Base-by-base conservation (phyloP, 106 monocot genomes). In the Vanilla planifolia region DNA sequence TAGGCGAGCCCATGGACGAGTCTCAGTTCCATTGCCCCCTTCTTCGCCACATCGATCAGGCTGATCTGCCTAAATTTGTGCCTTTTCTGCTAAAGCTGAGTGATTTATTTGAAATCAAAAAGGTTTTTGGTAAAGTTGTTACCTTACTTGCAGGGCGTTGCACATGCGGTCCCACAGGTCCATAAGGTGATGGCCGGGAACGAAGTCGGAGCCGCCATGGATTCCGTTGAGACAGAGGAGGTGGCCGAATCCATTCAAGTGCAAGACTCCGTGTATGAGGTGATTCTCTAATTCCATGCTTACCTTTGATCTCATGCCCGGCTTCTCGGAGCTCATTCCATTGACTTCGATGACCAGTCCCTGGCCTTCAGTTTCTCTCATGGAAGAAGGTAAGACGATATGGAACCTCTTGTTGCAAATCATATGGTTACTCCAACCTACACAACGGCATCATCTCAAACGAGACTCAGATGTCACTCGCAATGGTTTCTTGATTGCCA, bases 401-500 rank as follows among this genome's bases (percentile, higher is more conserved):
- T 95, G 95, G 63, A 68, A 86, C 51, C 86, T 83, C 68, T 78
- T 80, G 63, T 55, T 81, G 70, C 86, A 87, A 14, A 91, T 88
- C 69, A 91, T 70, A 46, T 91, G 87, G 22, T 74, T 65, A 10
- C 87, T 91, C 96, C 91, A 96, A 43, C 96, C 96, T 96, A 55
- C 39, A 60, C n/a, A n/a, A n/a, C n/a, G n/a, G n/a, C n/a, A n/a
- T n/a, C n/a, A n/a, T n/a, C n/a, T n/a, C n/a, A 25, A 64, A 23
- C 15, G 33, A 20, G 8, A 53, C 13, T 35, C 0, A 35, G 0
- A 33, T 30, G 1, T 2, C 33, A 5, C 17, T n/a, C n/a, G n/a
- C n/a, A n/a, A n/a, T n/a, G n/a, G n/a, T n/a, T n/a, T n/a, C n/a
- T n/a, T n/a, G n/a, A n/a, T n/a, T n/a, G n/a, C n/a, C n/a, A n/a